Evolutionary conservation across 148 eudicot genomes (phyloP), one percentile per base, ranked within the genome.

Genomic region (Chenopodium quinoa): DNA sequence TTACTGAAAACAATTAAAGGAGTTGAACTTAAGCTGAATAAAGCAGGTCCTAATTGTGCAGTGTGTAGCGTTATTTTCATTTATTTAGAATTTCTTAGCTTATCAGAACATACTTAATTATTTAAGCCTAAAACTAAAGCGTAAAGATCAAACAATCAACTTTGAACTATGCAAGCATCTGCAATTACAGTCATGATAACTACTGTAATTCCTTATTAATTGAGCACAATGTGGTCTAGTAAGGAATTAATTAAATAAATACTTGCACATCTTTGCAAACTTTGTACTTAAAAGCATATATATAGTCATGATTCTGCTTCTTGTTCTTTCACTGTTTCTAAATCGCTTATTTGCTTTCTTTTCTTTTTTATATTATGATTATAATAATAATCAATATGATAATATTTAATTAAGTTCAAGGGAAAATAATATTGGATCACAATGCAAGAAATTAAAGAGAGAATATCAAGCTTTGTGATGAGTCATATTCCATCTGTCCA

Each of bases 201-300:
- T 31, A 31, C 32, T 31, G 32, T 2, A 31, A 31, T 31, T 31
- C 32, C 32, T 31, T 31, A 31, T 31, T 31, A 31, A 31, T 1
- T 31, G 32, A 37, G 81, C 48, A 79, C 50, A 70, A 52, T 31
- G 25, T 52, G 63, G 75, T 32, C 47, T 68, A 64, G 75, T 68
- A 69, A 62, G 68, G 47, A 76, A 25, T 66, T 47, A 44, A 44
- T 7, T 71, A 4, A 71, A 64, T 64, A 7, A n/a, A 27, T 66
- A 66, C 31, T 68, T 71, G 29, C 75, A 40, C 4, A n/a, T 73
- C 47, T 23, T 37, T 37, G 2, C 77, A 50, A 40, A 75, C 58
- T 75, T 76, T 76, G 78, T 60, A 54, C 78, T 76, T 76, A 40
- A 76, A 58, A 60, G 68, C 78, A 76, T 76, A 0, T 47, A 48